phyloP scores from a whole-genome alignment of 2,329 filamentous ascomycete species.

The Aspergillus sp. region DNA sequence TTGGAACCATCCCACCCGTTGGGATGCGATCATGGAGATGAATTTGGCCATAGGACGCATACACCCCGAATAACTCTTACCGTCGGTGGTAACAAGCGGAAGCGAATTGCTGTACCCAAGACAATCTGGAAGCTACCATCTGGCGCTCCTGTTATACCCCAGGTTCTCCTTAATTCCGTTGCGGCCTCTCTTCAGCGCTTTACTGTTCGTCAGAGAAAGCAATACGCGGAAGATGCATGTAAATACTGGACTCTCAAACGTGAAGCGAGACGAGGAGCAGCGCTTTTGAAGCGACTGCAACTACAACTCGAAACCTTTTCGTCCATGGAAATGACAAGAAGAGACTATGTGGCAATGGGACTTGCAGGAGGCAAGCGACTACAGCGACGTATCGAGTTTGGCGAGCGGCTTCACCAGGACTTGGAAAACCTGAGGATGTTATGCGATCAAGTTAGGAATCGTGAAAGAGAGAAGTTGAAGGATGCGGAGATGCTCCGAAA shows the following conservation, averaged over 20 bases:
- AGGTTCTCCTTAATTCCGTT: conserved; percentile 80
- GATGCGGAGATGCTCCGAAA: conserved; percentile 70
- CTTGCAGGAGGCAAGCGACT: conserved; percentile 73
- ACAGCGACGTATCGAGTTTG: conserved; percentile 81
- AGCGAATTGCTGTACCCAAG: conserved; percentile 52
- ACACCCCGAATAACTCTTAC: conserved; percentile 51
- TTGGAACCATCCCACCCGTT: conserved; percentile 68
- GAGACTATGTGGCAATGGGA: conserved; percentile 95
- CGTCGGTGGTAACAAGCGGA: conserved; percentile 55
- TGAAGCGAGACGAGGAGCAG: conserved; percentile 84
- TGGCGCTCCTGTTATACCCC: conserved; percentile 88
- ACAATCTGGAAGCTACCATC: conserved; percentile 88
- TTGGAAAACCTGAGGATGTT: conserved; percentile 70
- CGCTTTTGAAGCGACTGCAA: conserved; percentile 86
- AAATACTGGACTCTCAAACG: conserved; percentile 98
- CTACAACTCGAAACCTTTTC: conserved; percentile 94
- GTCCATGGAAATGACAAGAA: conserved; percentile 91
- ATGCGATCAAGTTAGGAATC: conserved; percentile 65
- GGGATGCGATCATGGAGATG: conserved; percentile 47
- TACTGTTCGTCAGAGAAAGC: conserved; percentile 78
- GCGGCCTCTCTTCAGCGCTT: conserved; percentile 80
- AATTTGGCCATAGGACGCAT: conserved; percentile 31
- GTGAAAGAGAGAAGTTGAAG: conserved; percentile 73
- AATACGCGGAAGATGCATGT: conserved; percentile 88
- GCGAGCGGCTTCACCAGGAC: conserved; percentile 59